These are phyloP conservation scores for Pythium monospermum DNA, from an alignment of 352 stramenopile species.

Conservation along the genomic window DNA sequence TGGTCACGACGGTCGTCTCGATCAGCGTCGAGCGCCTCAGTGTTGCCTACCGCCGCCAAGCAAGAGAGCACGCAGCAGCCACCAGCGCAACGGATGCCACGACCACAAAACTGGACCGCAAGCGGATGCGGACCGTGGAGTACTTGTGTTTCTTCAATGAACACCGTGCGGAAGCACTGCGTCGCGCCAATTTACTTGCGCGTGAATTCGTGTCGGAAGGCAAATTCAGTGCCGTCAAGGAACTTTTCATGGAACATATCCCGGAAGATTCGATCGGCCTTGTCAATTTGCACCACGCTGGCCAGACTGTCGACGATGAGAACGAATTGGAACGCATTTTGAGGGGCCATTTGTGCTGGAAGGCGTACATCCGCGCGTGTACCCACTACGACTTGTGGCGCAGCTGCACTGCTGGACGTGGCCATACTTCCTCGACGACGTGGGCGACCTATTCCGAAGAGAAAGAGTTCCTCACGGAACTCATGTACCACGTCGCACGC, in stretches of 20 bases:
- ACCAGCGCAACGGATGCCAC: conserved; percentile 24
- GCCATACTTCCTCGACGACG: too few species aligned
- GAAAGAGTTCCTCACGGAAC: conserved; percentile 63
- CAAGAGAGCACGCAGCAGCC: background rate
- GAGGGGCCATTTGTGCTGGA: conserved; percentile 69
- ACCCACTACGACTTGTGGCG: conserved; percentile 71
- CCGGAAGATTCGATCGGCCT: conserved; percentile 68
- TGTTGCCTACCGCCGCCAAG: conserved; percentile 24
- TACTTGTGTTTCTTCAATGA: conserved; percentile 71
- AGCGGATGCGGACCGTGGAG: conserved; percentile 61
- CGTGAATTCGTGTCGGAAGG: conserved; percentile 68
- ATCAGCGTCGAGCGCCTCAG: conserved; percentile 50
- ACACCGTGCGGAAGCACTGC: conserved; percentile 58
- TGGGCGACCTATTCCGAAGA: conserved; percentile 63
- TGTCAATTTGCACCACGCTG: conserved; percentile 43
- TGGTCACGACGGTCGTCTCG: conserved; percentile 57
- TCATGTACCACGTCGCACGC: conserved; percentile 72
- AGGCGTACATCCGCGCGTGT: conserved; percentile 58
- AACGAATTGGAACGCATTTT: conserved; percentile 50
- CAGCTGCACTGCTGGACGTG: conserved; percentile 35
- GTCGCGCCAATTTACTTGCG: conserved; percentile 50
- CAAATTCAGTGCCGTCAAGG: conserved; percentile 57
- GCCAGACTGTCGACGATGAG: conserved; percentile 30
- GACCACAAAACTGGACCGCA: conserved; percentile 37
- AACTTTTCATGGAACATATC: conserved; percentile 52